These are phyloP conservation scores for Termitomyces sp. DNA, from an alignment of 768 basidiomycete species.

Conservation along the genomic window DNA sequence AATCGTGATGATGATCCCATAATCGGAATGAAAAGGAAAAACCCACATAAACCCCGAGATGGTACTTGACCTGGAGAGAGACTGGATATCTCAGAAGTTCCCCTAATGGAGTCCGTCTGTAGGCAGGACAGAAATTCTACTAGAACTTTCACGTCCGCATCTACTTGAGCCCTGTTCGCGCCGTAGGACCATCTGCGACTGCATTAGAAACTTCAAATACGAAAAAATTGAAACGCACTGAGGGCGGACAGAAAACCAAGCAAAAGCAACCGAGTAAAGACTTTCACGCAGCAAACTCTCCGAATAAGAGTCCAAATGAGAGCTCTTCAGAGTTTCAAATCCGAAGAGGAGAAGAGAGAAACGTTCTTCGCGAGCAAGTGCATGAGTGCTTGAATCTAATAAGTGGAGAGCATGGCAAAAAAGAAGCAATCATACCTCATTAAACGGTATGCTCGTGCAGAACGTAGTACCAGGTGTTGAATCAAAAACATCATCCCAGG, in stretches of 20 bases:
- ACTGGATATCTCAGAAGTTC: conserved; percentile 54
- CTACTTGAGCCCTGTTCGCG: conserved; percentile 86
- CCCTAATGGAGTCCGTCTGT: conserved; percentile 66
- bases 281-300: conserved; percentile 71
- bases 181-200: conserved; percentile 86
- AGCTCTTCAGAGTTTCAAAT: conserved; percentile 87
- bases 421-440: conserved; percentile 59
- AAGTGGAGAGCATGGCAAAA: not conserved
- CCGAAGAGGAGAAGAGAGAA: conserved; percentile 92
- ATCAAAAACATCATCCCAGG: conserved; percentile 82
- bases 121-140: conserved; percentile 79
- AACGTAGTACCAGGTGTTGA: conserved; percentile 80
- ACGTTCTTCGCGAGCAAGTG: conserved; percentile 83
- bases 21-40: not conserved
- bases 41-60: conserved; percentile 37
- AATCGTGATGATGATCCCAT: not conserved
- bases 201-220: conserved; percentile 2
- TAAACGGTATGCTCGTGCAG: conserved; percentile 57
- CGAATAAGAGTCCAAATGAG: conserved; percentile 75
- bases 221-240: conserved; percentile 51
- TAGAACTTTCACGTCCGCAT: conserved; percentile 82
- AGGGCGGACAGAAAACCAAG: conserved; percentile 92
- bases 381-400: conserved; percentile 63
- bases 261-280: conserved; percentile 76
- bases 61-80: conserved; percentile 46